Conservation (phyloP, 768 basidiomycete species). For the Boletus sp. region DNA sequence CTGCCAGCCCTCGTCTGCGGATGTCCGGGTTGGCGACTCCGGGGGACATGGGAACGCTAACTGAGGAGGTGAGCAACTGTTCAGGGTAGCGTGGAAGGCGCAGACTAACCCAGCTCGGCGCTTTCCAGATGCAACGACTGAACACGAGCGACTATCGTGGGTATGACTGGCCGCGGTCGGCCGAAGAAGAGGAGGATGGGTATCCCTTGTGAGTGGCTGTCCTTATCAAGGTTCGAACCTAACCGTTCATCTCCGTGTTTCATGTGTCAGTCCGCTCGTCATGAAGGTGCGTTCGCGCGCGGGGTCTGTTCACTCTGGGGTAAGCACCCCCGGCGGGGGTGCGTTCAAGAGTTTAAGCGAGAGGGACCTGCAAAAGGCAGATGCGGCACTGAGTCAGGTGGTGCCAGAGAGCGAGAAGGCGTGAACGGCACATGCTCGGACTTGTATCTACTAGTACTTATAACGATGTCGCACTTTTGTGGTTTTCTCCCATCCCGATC, state of each 20-base stretch:
- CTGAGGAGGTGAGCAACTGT: constrained; percentile 61
- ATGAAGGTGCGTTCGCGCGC: constrained; percentile 87
- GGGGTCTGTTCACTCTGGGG: constrained; percentile 68
- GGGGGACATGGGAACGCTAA: constrained; percentile 88
- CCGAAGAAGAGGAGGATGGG: constrained; percentile 85
- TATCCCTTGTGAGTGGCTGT: constrained; percentile 75
- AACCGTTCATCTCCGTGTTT: constrained; percentile 5
- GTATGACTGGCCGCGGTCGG: constrained; percentile 52
- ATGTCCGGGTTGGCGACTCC: constrained; percentile 81
- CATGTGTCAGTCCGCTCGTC: constrained; percentile 67
- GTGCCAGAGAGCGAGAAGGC: neutral
- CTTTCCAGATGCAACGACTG: constrained; percentile 75
- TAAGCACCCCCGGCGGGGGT: constrained; percentile 88
- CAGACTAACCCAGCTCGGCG: neutral
- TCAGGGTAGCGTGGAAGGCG: neutral
- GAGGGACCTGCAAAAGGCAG: constrained; percentile 81
- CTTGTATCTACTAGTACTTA: constrained; percentile 18
- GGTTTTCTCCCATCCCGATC: neutral
- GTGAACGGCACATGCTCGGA: constrained; percentile 4
- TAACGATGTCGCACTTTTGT: neutral
- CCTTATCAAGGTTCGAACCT: constrained; percentile 10
- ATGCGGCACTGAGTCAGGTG: constrained; percentile 78
- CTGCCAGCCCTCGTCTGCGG: constrained; percentile 82
- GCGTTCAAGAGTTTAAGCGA: constrained; percentile 80
- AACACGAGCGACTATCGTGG: constrained; percentile 80